A percentile compares a stretch with the other conserved stretches of the same genome.
Evolutionary conservation across 345 rosid genomes (phyloP).

Genomic region (Erysimum cheiranthoides): DNA sequence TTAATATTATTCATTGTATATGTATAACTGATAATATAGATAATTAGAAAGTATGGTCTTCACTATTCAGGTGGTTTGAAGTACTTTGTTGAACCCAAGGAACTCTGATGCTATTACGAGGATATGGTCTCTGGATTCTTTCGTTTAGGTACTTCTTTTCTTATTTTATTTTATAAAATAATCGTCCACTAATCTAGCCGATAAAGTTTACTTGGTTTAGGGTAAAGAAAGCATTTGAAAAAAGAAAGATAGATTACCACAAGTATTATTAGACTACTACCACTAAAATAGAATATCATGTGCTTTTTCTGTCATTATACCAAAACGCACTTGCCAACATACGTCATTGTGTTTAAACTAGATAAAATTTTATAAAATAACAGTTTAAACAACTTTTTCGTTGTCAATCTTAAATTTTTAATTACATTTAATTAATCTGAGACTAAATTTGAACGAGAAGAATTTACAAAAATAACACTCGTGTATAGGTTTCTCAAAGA

Average conservation of each 20-base stretch:
- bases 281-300: constrained; percentile 8
- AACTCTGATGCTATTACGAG: constrained; percentile 37
- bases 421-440: too few species aligned
- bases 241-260: neutral
- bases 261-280: neutral
- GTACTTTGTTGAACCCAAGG: constrained; percentile 33
- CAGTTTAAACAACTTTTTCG: too few species aligned
- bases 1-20: neutral
- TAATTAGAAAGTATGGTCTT: constrained; percentile 12
- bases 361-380: neutral
- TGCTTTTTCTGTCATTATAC: neutral
- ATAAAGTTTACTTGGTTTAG: constrained; percentile 22
- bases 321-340: constrained; percentile 13
- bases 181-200: constrained; percentile 1
- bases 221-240: constrained; percentile 14
- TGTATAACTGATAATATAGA: constrained; percentile 10
- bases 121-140: constrained; percentile 28
- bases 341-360: constrained; percentile 1
- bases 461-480: too few species aligned
- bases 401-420: too few species aligned
- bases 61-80: constrained; percentile 33
- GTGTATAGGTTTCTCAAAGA: too few species aligned
- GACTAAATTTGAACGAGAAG: too few species aligned
- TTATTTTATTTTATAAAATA: neutral
- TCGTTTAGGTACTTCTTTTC: neutral